Evolutionary conservation across 1,284 basidiomycete genomes (phyloP), one percentile per base, ranked within the genome.

Genomic region (Chalciporus sp.): DNA sequence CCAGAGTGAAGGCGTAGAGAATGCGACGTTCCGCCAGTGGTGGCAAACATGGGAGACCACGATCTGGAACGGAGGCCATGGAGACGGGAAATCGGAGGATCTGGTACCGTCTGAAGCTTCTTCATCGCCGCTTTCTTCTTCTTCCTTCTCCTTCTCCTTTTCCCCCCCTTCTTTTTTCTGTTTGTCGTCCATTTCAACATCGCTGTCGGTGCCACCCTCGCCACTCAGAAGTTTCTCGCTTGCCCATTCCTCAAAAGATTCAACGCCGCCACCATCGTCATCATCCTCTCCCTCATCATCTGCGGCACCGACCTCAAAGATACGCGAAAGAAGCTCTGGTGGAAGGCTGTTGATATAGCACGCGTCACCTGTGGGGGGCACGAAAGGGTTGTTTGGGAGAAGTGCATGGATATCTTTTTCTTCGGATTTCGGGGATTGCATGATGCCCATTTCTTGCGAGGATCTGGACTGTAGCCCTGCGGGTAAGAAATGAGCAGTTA

Each of bases 1-100:
- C 67, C 67, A 68, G 33, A 68, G 63, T 28, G 63, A 59, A 4
- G 70, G 70, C 0, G 67, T 72, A 4, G 68, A 60, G 11, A 71
- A 46, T 10, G 70, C 58, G 1, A 69, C 52, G 14, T 49, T 33
- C 20, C 67, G 68, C 70, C 68, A 69, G 53, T 66, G 70, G 35
- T 23, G 53, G 49, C 61, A 68, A 20, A 72, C 57, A 48, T 59
- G 64, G 14, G 66, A 66, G 3, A 59, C 56, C 28, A 63, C 12
- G 37, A 59, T 17, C 51, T 58, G 53, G 40, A 71, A 70, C 2
- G 42, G 42, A 11, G 49, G 55, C 10, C 23, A 35, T 11, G 43
- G 10, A 8, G 23, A 17, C 50, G 11, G 2, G 7, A 10, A 17
- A 31, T 37, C 47, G 16, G 56, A 59, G 17, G 47, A 55, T 27